phyloP scores from a whole-genome alignment of 164 flowering plant species.

The Santalum album region DNA sequence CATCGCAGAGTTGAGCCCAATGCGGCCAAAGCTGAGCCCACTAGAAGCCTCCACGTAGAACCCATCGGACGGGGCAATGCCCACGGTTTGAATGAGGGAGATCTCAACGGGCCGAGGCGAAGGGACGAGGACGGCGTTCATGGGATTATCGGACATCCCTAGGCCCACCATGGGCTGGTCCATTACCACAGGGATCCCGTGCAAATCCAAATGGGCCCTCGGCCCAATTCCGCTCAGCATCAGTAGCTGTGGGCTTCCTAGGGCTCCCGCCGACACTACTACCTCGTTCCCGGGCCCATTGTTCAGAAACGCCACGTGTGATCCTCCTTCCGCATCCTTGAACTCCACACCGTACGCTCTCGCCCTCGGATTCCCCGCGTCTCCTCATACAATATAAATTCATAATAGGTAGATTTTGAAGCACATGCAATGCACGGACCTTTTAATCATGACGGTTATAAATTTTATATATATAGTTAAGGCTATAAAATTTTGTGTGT shows the following conservation, averaged over 20 bases:
- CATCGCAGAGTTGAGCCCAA: conserved; percentile 8
- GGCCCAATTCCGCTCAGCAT: conserved; percentile 76
- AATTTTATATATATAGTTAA: too few species aligned
- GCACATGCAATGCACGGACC: too few species aligned
- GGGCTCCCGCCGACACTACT: conserved; percentile 50
- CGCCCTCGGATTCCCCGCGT: conserved; percentile 28
- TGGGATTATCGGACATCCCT: conserved; percentile 56
- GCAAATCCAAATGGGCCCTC: conserved; percentile 35
- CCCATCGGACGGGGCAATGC: conserved; percentile 42
- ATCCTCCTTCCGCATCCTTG: conserved; percentile 23
- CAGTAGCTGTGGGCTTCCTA: conserved; percentile 66
- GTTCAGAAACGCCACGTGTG: conserved; percentile 38
- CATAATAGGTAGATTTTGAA: not conserved
- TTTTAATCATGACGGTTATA: too few species aligned
- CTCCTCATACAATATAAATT: not conserved
- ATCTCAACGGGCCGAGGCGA: conserved; percentile 49
- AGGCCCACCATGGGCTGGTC: conserved; percentile 55
- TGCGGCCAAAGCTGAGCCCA: conserved; percentile 33
- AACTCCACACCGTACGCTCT: conserved; percentile 41
- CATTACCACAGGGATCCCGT: conserved; percentile 35
- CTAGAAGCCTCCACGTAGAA: conserved; percentile 55
- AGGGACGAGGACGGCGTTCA: conserved; percentile 48
- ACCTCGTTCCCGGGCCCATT: conserved; percentile 33
- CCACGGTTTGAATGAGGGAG: conserved; percentile 54
- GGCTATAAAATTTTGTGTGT: too few species aligned